Conservation (phyloP, 352 stramenopile genomes). For the Pythium pyrilobum region DNA sequence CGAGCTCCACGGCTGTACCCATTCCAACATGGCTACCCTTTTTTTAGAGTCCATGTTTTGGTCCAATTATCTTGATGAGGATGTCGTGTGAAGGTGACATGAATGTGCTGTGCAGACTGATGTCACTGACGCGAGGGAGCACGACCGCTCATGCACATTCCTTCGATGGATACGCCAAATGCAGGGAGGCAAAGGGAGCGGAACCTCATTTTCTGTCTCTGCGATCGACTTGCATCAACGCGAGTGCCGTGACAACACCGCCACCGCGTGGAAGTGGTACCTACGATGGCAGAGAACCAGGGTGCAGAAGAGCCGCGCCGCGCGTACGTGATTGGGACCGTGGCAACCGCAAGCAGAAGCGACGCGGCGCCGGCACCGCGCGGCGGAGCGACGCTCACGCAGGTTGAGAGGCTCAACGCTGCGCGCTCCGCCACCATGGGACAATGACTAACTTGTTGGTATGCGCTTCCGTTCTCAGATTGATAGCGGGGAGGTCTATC, state of each 20-base stretch:
- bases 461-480: too few relatives aligned
- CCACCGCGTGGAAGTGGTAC: too few relatives aligned
- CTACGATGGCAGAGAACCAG: not conserved
- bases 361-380: constrained; percentile 15
- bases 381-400: constrained; percentile 49
- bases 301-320: not conserved
- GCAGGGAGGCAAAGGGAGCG: too few relatives aligned
- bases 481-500: constrained; percentile 32
- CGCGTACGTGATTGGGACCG: not conserved
- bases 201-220: too few relatives aligned
- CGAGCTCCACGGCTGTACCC: too few relatives aligned
- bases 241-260: too few relatives aligned
- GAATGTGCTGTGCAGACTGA: too few relatives aligned
- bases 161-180: not conserved
- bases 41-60: constrained; percentile 1
- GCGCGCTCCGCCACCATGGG: not conserved
- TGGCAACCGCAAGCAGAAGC: not conserved
- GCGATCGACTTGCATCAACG: too few relatives aligned
- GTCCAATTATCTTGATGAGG: too few relatives aligned
- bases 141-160: constrained; percentile 1
- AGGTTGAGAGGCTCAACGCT: constrained; percentile 26
- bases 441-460: not conserved
- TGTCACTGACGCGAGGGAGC: not conserved
- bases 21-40: constrained; percentile 6
- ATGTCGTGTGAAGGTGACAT: too few relatives aligned